Evolutionary conservation across 1,284 basidiomycete genomes (phyloP).

Genomic region (Stereum hirsutum): DNA sequence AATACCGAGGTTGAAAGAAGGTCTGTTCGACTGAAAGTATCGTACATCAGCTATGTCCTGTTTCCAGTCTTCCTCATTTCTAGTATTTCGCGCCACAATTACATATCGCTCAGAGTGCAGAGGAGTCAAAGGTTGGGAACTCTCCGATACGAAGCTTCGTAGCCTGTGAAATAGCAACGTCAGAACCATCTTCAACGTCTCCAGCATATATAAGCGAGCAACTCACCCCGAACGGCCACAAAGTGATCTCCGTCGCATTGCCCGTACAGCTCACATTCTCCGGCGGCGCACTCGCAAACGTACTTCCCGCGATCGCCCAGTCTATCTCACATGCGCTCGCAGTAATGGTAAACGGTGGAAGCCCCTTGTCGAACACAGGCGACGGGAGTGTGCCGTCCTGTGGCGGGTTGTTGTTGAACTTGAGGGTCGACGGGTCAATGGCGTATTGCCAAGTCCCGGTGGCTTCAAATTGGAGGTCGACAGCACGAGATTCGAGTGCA

Average conservation of each 20-base stretch:
- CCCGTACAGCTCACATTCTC: slow-evolving; percentile 36
- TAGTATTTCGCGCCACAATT: too few relatives aligned
- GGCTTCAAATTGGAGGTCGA: slow-evolving; percentile 44
- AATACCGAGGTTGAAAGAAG: too few relatives aligned
- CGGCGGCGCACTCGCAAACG: slow-evolving; percentile 41
- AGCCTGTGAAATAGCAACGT: slow-evolving; percentile 23
- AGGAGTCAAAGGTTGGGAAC: slow-evolving; percentile 28
- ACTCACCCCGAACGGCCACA: slow-evolving; percentile 46
- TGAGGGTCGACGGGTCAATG: slow-evolving; percentile 43
- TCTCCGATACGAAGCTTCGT: slow-evolving; percentile 47
- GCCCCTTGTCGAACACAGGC: slow-evolving; percentile 44
- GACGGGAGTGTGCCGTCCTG: slow-evolving; percentile 33
- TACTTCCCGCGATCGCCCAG: slow-evolving; percentile 39
- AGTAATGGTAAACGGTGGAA: slow-evolving; percentile 40
- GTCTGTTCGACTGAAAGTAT: too few relatives aligned
- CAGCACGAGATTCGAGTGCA: slow-evolving; percentile 35
- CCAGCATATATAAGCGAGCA: neutral
- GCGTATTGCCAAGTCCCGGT: slow-evolving; percentile 43
- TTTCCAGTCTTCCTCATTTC: too few relatives aligned
- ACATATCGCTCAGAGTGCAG: too few relatives aligned
- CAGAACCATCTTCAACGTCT: neutral
- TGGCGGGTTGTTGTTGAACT: slow-evolving; percentile 31
- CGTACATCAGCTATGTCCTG: too few relatives aligned
- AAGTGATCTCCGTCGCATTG: slow-evolving; percentile 31
- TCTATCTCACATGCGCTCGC: slow-evolving; percentile 40